Percentiles rank a stretch among this genome's conserved stretches.
Evolutionary conservation across 305 asterid species (phyloP).

Genomic region (Solanum hybrid): DNA sequence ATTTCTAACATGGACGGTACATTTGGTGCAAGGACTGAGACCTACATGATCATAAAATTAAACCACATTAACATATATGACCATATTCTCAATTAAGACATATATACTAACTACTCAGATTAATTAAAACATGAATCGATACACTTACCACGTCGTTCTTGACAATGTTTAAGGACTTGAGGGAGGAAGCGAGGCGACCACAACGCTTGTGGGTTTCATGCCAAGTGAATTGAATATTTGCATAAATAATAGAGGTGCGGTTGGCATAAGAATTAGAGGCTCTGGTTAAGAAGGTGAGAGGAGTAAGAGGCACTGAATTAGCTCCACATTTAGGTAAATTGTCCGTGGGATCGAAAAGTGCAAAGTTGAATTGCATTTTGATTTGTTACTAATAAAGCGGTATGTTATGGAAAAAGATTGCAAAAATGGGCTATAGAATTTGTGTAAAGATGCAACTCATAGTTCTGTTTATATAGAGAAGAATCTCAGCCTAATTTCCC

Average conservation of each 20-base stretch:
- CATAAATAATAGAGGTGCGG: constrained; percentile 26
- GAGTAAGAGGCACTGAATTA: constrained; percentile 24
- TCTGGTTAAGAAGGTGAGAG: constrained; percentile 20
- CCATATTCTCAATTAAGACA: background rate
- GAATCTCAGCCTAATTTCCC: background rate
- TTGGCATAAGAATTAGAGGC: constrained; percentile 23
- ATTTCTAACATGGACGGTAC: constrained; percentile 73
- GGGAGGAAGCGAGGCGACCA: constrained; percentile 29
- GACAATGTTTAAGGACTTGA: constrained; percentile 14
- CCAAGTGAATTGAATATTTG: constrained; percentile 26
- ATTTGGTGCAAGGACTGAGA: constrained; percentile 80
- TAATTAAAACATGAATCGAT: too few relatives aligned
- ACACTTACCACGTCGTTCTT: constrained; percentile 30
- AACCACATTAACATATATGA: background rate
- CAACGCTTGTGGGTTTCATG: constrained; percentile 27
- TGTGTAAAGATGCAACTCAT: background rate
- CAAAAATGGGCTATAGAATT: too few relatives aligned
- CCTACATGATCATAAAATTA: constrained; percentile 19
- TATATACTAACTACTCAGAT: background rate
- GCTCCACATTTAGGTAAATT: constrained; percentile 27
- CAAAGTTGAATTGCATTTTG: background rate
- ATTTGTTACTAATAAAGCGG: background rate
- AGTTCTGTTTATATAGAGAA: constrained; percentile 1
- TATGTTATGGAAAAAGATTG: too few relatives aligned
- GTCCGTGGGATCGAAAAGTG: constrained; percentile 11